Evolutionary conservation across 139 green algal species (phyloP), one percentile per base, ranked within the genome.

Genomic region (Micractinium conductrix): DNA sequence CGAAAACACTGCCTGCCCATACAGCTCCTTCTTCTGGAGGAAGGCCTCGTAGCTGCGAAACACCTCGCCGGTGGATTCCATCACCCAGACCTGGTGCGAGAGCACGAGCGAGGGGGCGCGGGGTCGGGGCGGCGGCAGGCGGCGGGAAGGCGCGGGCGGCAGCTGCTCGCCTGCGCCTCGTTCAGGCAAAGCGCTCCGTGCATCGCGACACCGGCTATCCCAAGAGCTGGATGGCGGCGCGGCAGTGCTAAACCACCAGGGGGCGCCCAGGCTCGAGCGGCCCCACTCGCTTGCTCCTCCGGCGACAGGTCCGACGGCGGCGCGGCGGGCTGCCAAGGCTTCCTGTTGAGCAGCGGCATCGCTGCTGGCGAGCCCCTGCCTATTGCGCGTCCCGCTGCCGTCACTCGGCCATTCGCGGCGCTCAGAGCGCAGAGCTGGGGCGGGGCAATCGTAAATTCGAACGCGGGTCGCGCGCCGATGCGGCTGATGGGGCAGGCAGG

Each of bases 11-110:
- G n/a, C 65, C 65, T 72, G 65, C 65, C 53, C 42, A 58, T 86
- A 86, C 72, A 86, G 72, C 42, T 74, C 33, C 42, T 40, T 42
- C n/a, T 53, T 67, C 22, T 65, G 60, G 30, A 86, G 6, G n/a
- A 76, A 86, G 21, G 58, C 40, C 81, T 81, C 55, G 40, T 86
- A 86, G 33, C 37, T 48, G 30, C 72, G 55, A 33, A 79, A 85
- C 80, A 84, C 67, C 79, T 84, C 79, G 44, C 60, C 55, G 2
- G 71, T 86, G 42, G 55, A 38, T 43, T 75, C 43, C 2, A 86
- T 71, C 21, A 69, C 40, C 28, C 58, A 86, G 10, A 86, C 81
- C 81, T 86, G 35, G 22, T 33, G 3, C 28, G 28, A 37, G 53
- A 30, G 10, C 19, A 62, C 2, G 53, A 2, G 19, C 19, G 26